Evolutionary conservation across 2,329 filamentous ascomycete species (phyloP), one percentile per base, ranked within the genome.

Genomic region (Exserohilum turcica): DNA sequence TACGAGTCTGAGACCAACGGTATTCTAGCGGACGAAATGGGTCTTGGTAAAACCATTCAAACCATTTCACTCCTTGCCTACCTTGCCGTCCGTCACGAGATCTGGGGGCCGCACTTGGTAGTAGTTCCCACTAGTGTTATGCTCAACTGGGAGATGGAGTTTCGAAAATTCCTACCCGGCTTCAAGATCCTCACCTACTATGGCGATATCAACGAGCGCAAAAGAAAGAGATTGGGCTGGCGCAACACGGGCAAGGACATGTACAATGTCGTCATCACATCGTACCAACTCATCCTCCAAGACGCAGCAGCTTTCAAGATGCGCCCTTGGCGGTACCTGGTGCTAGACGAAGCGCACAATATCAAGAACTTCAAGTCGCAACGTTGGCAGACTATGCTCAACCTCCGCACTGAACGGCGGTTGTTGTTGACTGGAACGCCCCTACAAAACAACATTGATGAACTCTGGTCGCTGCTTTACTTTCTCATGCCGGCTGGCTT

Each of bases 121-220:
- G 89, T 99, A 56, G 94, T 99, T 2, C 94, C 94, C 1, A 99
- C 94, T 2, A 97, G 92, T 75, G 95, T 99, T 43, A 97, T 99
- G 83, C 85, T 99, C 60, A 99, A 99, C 71, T 99, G 94, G 94
- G 95, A 99, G 74, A 97, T 97, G 89, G 94, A 99, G 76, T 99
- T 99, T 82, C 97, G 97, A 71, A 99, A 99, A 73, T 99, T 93
- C 86, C 91, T 92, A 52, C 94, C 95, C 3, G 93, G 94, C 0
- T 99, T 99, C 81, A 97, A 97, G 72, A 96, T 99, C 50, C 81
- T 99, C 54, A 94, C 92, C 0, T 99, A 99, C 77, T 99, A 97
- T 71, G 94, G 95, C 37, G 91, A 88, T 36, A 89, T 92, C 65
- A 92, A 97, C 62, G 94, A 99, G 76, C 88, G 94, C 39, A 92